Evolutionary conservation across 2,329 filamentous ascomycete species (phyloP).

Genomic region (Phoma sp.): DNA sequence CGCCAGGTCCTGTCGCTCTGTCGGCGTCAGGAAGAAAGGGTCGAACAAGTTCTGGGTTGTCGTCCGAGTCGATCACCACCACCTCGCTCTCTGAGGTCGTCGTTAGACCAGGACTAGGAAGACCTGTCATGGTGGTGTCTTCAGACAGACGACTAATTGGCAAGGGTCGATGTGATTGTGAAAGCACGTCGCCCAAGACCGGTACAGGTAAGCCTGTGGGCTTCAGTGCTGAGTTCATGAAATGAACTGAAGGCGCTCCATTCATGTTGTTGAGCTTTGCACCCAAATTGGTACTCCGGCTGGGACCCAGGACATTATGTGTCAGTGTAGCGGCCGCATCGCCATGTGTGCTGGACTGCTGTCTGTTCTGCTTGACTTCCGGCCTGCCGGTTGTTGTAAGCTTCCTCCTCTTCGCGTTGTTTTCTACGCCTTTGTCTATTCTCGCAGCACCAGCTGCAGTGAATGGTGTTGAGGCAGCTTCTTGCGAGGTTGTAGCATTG

Average conservation of each 20-base stretch:
- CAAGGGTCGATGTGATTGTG: slow-evolving; percentile 12
- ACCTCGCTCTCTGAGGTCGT: slow-evolving; percentile 2
- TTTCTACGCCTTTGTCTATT: neutral
- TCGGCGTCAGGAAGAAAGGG: neutral
- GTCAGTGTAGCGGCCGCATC: neutral
- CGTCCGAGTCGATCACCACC: neutral
- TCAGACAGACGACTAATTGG: slow-evolving; percentile 16
- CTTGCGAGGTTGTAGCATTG: neutral
- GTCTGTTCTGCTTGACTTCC: neutral
- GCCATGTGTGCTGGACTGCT: neutral
- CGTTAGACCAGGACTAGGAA: slow-evolving; percentile 2
- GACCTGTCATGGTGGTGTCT: neutral
- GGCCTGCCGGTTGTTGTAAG: slow-evolving; percentile 6
- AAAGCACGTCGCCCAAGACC: neutral
- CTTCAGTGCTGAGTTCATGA: slow-evolving; percentile 31
- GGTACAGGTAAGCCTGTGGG: slow-evolving; percentile 10
- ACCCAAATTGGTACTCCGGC: neutral
- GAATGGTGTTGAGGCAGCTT: slow-evolving; percentile 3
- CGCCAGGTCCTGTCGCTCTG: neutral
- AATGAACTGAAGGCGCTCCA: slow-evolving; percentile 25
- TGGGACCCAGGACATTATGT: neutral
- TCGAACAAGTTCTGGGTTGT: neutral
- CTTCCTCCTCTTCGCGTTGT: slow-evolving; percentile 34
- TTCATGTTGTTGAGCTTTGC: slow-evolving; percentile 10
- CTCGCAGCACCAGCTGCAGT: neutral